Base-by-base conservation (phyloP, 352 stramenopile genomes). In the Phytophthora citrophthora region DNA sequence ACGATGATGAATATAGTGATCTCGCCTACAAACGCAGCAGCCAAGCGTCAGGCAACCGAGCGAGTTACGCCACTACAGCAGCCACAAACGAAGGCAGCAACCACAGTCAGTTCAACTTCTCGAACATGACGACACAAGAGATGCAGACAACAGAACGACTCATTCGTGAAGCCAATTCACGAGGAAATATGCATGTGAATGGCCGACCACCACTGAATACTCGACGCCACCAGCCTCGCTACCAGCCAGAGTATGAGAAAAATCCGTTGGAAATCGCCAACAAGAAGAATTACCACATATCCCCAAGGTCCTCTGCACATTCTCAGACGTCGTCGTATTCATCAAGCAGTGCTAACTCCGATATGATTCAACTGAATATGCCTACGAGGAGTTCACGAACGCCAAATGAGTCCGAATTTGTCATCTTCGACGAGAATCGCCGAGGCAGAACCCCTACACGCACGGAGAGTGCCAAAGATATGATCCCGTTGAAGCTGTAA, bases 401-500 rank as follows among this genome's bases (percentile, higher is more conserved):
- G 9, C 44, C 70, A 16, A 66, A 32, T 3, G 68, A 64, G 36
- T 67, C 51, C 8, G 64, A 83, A 38, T 89, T 89, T 57, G 69
- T 85, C 18, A 69, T 78, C 18, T 89, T 89, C 52, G 52, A 65
- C 40, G 64, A 72, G 12, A 70, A 61, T 26, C 64, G 29, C 10
- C 54, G 60, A 44, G 63, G 45, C 2, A 27, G 66, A 10, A 20
- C 41, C 5, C 13, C 64, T 26, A 62, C 49, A 31, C 68, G 59
- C 4, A 43, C 68, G 0, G 56, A 67, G 36, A 61, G 78, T 34
- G 54, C 73, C 44, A 76, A 57, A 11, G 80, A 89, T 45, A 89
- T 89, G 80, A 89, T 89, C 31, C 77, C 74, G 29, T 59, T 89
- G 12, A 54, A 74, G 23, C 72, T 89, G 16, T 79, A 48, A 66